A percentile compares a stretch with the other conserved stretches of the same genome.
Conservation (phyloP, 352 stramenopile species). For the Blastocystis sp. region DNA sequence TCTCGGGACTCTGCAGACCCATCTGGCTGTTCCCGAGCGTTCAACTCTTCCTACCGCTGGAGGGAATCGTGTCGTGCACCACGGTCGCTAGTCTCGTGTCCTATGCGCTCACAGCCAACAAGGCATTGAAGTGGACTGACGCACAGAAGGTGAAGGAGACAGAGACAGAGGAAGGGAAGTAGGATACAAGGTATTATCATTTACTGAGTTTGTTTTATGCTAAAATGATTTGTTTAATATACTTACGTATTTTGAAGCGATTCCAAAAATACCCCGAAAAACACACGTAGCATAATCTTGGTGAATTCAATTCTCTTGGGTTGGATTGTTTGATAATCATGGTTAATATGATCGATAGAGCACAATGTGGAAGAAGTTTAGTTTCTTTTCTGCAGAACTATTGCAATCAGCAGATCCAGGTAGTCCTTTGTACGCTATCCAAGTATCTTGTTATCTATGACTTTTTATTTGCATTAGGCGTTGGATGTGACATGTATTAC, state of each 20-base stretch:
- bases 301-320: not conserved
- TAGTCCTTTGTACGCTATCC: conserved; percentile 25
- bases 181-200: not conserved
- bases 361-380: conserved; percentile 55
- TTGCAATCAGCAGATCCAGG: conserved; percentile 53
- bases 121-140: conserved; percentile 30
- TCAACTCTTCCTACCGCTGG: conserved; percentile 45
- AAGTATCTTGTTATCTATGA: not conserved
- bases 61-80: conserved; percentile 23
- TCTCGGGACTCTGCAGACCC: conserved; percentile 6
- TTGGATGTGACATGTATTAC: conserved; percentile 52
- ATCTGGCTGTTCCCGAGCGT: conserved; percentile 31
- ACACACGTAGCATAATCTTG: conserved; percentile 18
- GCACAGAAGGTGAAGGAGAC: not conserved
- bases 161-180: not conserved
- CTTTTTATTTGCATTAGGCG: not conserved
- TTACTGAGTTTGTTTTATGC: not conserved
- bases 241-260: not conserved
- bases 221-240: not conserved
- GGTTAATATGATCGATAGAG: not conserved
- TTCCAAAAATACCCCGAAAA: conserved; percentile 27
- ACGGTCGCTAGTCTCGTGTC: conserved; percentile 13
- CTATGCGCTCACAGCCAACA: conserved; percentile 39
- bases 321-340: not conserved
- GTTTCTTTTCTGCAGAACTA: conserved; percentile 47